phyloP scores from a whole-genome alignment of 306 rosid species.

The Pterocarpus santalinus region DNA sequence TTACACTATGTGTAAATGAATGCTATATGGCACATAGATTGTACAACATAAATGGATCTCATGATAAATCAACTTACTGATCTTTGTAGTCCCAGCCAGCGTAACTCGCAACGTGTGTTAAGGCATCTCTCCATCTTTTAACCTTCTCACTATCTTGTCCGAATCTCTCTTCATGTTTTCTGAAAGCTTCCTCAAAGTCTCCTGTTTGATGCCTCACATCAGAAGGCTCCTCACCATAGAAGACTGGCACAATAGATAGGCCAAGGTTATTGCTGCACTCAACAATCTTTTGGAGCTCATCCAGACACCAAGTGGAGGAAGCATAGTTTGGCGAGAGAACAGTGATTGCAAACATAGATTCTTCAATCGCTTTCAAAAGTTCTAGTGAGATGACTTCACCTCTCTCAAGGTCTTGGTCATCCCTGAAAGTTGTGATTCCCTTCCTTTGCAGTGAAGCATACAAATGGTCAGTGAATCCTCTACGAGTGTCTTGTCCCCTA shows the following conservation, averaged over 20 bases:
- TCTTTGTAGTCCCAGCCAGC: neutral
- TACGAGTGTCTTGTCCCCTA: constrained; percentile 11
- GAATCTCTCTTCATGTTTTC: neutral
- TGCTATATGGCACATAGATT: too few species aligned
- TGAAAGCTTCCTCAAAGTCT: neutral
- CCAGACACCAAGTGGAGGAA: neutral
- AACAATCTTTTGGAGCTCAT: neutral
- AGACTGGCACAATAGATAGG: neutral
- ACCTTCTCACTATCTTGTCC: neutral
- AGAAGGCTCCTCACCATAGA: neutral
- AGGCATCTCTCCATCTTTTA: neutral
- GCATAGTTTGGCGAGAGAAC: neutral
- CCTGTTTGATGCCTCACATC: neutral
- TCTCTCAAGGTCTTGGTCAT: too few species aligned
- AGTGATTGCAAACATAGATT: neutral
- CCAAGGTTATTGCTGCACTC: neutral
- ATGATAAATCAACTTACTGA: neutral
- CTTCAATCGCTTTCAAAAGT: neutral
- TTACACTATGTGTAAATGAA: too few species aligned
- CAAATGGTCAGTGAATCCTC: neutral
- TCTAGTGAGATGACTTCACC: neutral
- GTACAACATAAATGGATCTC: neutral
- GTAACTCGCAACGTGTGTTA: neutral
- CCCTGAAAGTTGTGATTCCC: neutral
- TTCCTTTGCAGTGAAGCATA: neutral